A percentile compares a stretch with the other conserved stretches of the same genome.
phyloP scores from a whole-genome alignment of 768 basidiomycete species.

The Tulasnella sp. region DNA sequence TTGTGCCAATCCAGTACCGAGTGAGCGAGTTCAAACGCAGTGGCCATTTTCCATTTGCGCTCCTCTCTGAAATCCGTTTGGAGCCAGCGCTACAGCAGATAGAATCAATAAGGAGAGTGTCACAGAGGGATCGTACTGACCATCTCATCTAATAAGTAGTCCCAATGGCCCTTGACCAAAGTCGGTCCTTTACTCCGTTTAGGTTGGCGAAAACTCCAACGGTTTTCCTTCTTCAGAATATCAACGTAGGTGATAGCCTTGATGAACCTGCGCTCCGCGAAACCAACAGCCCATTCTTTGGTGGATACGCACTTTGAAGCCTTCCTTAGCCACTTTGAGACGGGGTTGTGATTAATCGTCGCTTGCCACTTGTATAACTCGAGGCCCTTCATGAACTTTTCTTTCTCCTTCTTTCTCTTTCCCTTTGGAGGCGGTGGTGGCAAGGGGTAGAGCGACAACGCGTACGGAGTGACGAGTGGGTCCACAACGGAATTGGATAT shows the following conservation, averaged over 20 bases:
- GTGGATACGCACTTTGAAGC: slow-evolving; percentile 69
- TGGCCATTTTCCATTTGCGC: slow-evolving; percentile 75
- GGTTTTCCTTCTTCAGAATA: slow-evolving; percentile 56
- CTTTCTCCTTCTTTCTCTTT: slow-evolving; percentile 15
- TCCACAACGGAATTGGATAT: not conserved
- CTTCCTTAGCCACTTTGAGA: slow-evolving; percentile 53
- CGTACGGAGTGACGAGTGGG: slow-evolving; percentile 19
- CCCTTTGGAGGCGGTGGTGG: slow-evolving; percentile 8
- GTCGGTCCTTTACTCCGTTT: slow-evolving; percentile 85
- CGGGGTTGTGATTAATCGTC: slow-evolving; percentile 60
- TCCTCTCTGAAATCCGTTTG: slow-evolving; percentile 92
- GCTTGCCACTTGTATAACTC: slow-evolving; percentile 60
- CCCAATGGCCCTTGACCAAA: slow-evolving; percentile 78
- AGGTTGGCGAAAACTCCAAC: slow-evolving; percentile 90
- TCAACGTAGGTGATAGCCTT: slow-evolving; percentile 80
- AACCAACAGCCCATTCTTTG: slow-evolving; percentile 73
- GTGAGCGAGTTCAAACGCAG: slow-evolving; percentile 71
- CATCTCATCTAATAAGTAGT: slow-evolving; percentile 94
- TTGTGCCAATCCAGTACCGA: slow-evolving; percentile 83
- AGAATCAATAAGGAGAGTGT: not conserved
- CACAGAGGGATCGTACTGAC: slow-evolving; percentile 32
- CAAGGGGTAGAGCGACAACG: slow-evolving; percentile 18
- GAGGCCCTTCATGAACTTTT: slow-evolving; percentile 25
- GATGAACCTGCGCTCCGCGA: slow-evolving; percentile 62
- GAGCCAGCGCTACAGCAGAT: slow-evolving; percentile 74